A percentile compares a stretch with the other conserved stretches of the same genome.
These are phyloP conservation scores for Quercus variabilis DNA, from an alignment of 306 rosid genomes.

Conservation along the genomic window DNA sequence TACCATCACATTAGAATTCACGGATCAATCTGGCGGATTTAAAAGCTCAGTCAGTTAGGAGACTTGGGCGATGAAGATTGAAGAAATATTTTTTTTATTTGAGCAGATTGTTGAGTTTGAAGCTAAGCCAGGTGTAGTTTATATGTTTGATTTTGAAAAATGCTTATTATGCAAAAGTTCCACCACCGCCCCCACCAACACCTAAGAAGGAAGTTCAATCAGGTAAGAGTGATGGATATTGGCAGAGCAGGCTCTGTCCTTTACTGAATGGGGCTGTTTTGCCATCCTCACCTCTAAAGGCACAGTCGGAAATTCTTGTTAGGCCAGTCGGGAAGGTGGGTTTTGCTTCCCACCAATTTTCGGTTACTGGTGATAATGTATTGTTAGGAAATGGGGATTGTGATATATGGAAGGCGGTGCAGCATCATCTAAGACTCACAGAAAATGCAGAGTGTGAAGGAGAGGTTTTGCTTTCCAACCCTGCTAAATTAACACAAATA, in stretches of 20 bases:
- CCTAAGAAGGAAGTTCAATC: slow-evolving; percentile 45
- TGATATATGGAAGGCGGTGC: slow-evolving; percentile 71
- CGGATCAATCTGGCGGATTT: slow-evolving; percentile 80
- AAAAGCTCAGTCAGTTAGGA: slow-evolving; percentile 68
- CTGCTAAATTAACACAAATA: slow-evolving; percentile 46
- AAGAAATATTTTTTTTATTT: slow-evolving; percentile 64
- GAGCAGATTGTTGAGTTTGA: slow-evolving; percentile 75
- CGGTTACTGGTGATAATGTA: slow-evolving; percentile 52
- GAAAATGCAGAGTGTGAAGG: slow-evolving; percentile 44
- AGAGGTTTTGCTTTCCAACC: slow-evolving; percentile 38
- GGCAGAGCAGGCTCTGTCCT: slow-evolving; percentile 40
- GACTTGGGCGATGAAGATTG: slow-evolving; percentile 63
- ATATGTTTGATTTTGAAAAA: slow-evolving; percentile 75
- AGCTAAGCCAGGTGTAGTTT: slow-evolving; percentile 75
- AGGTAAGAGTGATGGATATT: slow-evolving; percentile 40
- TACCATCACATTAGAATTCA: slow-evolving; percentile 59
- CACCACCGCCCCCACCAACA: slow-evolving; percentile 62
- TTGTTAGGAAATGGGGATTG: slow-evolving; percentile 70
- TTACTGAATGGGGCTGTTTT: slow-evolving; percentile 79
- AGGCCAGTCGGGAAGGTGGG: slow-evolving; percentile 84
- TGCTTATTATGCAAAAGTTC: slow-evolving; percentile 67
- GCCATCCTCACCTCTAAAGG: slow-evolving; percentile 64
- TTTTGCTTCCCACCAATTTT: slow-evolving; percentile 42
- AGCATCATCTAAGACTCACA: slow-evolving; percentile 47
- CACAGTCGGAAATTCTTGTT: slow-evolving; percentile 57